Percentiles rank a stretch among this genome's conserved stretches.
phyloP scores from a whole-genome alignment of 169 alveolate species.

The Perkinsus marinus region DNA sequence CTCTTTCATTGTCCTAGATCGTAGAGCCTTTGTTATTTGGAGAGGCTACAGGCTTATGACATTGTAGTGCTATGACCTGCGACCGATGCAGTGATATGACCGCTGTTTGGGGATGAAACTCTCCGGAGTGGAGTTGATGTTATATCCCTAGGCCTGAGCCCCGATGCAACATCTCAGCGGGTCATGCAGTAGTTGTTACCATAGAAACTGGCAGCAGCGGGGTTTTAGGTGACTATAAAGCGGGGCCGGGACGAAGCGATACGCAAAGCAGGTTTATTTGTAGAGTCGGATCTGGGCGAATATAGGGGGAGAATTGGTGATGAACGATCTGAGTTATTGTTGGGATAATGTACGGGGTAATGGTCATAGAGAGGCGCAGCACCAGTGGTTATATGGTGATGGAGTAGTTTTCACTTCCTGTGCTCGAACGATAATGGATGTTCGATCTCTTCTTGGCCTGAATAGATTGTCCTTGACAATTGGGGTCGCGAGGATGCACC shows the following conservation, averaged over 20 bases:
- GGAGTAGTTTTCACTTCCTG: background rate
- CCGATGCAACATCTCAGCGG: background rate
- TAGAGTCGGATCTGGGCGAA: background rate
- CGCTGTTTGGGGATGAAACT: background rate
- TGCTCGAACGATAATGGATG: background rate
- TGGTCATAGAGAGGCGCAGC: background rate
- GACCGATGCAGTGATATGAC: background rate
- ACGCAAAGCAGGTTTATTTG: background rate
- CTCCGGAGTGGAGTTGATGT: background rate
- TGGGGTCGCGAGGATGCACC: background rate
- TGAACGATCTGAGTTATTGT: background rate
- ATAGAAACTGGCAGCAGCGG: background rate
- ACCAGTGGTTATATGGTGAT: no score
- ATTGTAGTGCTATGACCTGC: background rate
- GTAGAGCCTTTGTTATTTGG: background rate
- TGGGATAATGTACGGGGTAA: background rate
- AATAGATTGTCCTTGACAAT: background rate
- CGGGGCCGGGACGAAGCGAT: background rate
- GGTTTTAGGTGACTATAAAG: background rate
- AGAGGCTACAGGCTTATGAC: background rate
- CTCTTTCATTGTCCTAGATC: background rate
- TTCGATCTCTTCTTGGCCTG: background rate
- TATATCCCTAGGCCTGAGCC: background rate
- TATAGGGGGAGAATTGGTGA: background rate
- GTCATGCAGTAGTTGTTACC: background rate